These are phyloP conservation scores for Platismatia glauca DNA, from an alignment of 495 filamentous ascomycete species.

Conservation along the genomic window DNA sequence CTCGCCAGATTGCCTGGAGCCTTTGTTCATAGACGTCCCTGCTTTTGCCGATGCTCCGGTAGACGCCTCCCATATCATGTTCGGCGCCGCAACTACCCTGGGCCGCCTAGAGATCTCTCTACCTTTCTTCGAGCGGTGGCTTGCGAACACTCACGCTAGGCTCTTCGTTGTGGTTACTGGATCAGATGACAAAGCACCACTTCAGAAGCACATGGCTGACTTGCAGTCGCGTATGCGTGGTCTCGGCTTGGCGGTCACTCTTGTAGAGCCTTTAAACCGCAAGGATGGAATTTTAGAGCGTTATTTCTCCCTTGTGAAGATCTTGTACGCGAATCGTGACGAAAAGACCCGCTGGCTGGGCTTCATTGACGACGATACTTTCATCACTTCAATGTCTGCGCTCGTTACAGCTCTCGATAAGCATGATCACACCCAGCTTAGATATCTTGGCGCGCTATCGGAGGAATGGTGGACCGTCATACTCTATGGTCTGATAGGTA, in stretches of 20 bases:
- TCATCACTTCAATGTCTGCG: slow-evolving; percentile 45
- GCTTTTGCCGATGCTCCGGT: slow-evolving; percentile 23
- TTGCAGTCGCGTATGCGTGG: slow-evolving; percentile 33
- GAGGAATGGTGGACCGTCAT: slow-evolving; percentile 44
- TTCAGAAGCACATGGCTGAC: slow-evolving; percentile 11
- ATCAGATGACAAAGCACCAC: slow-evolving; percentile 30
- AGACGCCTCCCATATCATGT: slow-evolving; percentile 47
- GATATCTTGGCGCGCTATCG: slow-evolving; percentile 49
- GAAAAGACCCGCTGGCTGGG: slow-evolving; percentile 48
- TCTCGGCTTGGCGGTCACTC: slow-evolving; percentile 42
- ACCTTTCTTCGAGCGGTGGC: slow-evolving; percentile 52
- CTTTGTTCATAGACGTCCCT: slow-evolving; percentile 32
- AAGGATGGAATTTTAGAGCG: slow-evolving; percentile 39
- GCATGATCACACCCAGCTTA: slow-evolving; percentile 39
- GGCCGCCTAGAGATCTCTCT: slow-evolving; percentile 47
- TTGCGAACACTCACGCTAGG: slow-evolving; percentile 43
- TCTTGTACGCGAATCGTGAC: slow-evolving; percentile 39
- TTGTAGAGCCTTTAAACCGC: slow-evolving; percentile 39
- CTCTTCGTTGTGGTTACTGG: slow-evolving; percentile 48
- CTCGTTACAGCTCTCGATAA: slow-evolving; percentile 37
- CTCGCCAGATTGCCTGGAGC: slow-evolving; percentile 10
- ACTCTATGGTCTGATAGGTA: slow-evolving; percentile 43
- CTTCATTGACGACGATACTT: slow-evolving; percentile 64
- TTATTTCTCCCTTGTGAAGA: slow-evolving; percentile 51
- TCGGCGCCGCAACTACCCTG: slow-evolving; percentile 53